Base-by-base conservation (phyloP, 164 flowering plant species). In the Nymphaea colorata region DNA sequence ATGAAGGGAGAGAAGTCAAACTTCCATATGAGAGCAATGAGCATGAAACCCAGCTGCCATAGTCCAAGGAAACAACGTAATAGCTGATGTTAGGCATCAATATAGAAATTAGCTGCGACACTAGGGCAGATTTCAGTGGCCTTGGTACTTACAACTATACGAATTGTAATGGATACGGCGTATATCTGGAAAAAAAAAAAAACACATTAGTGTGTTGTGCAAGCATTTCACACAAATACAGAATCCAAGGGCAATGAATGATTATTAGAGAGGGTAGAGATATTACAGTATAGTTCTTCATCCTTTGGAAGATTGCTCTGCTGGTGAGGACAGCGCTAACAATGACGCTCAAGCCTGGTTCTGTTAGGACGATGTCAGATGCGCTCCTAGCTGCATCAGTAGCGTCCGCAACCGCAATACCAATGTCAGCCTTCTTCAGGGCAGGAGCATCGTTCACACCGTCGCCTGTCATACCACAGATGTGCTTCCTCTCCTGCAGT, bases 361-460 rank as follows among this genome's bases (percentile, higher is more conserved):
- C 82, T 3, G 82, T 80, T 55, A 80, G 55, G 25, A 80, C 82
- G 44, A 80, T 80, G 71, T 80, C 82, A n/a, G 82, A 77, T 36
- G 82, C 82, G 44, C 82, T 53, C 36, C 82, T 61, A 8, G 82
- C 82, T 8, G 82, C 82, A 57, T 80, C 82, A 3, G 82, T 80
- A 7, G 82, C 82, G 63, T 80, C 82, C 8, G 78, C 82, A 16
- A 79, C 82, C 10, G 82, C 82, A 60, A 79, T 79, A 2, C 82
- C 82, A 42, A 79, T 79, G 67, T 79, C 82, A 0, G 82, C 82
- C 59, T 71, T 75, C 70, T 79, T 79, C 47, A 77, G 66, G 14
- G 82, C 82, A 2, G 82, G 82, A 3, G 82, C 82, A 41, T 80
- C 82, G 44, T 80, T 80, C 60, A 80, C 82, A 12, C 82, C 82